Percentiles rank a stretch among this genome's conserved stretches.
phyloP scores from a whole-genome alignment of 805 yeast genomes.

The Ogataea ganodermae region DNA sequence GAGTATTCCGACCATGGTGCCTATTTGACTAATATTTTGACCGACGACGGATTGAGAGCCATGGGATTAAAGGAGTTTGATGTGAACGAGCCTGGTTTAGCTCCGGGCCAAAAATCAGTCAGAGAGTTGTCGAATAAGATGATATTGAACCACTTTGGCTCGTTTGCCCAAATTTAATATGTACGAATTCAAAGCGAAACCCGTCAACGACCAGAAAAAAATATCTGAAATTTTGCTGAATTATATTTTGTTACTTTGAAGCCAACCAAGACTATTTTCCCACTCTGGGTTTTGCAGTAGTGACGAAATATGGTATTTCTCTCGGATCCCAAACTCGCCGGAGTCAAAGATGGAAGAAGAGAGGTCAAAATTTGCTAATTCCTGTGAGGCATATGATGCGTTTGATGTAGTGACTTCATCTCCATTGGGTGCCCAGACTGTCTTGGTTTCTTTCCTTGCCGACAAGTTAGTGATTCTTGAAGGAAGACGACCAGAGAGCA shows the following conservation, averaged over 20 bases:
- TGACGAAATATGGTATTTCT: background rate
- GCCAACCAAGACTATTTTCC: constrained; percentile 1
- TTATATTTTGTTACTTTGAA: background rate
- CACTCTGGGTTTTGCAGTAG: background rate
- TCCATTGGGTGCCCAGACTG: too few relatives aligned
- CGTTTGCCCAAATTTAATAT: too few relatives aligned
- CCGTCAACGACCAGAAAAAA: too few relatives aligned
- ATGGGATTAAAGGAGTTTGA: constrained; percentile 34
- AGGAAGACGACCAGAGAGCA: background rate
- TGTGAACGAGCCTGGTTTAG: constrained; percentile 23
- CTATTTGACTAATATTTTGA: constrained; percentile 9
- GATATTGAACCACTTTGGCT: background rate
- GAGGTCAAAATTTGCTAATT: too few relatives aligned
- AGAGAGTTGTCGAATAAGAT: constrained; percentile 21
- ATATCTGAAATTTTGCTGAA: background rate
- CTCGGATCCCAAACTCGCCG: background rate
- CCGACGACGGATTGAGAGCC: constrained; percentile 30
- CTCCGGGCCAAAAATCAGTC: constrained; percentile 31
- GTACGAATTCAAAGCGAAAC: too few relatives aligned
- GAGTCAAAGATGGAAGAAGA: background rate
- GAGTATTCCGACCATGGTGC: constrained; percentile 14
- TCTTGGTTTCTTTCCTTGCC: background rate
- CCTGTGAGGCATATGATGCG: too few relatives aligned
- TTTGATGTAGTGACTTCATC: too few relatives aligned
- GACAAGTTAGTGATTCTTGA: background rate